Evolutionary conservation across 352 stramenopile species (phyloP).

Genomic region (Globisporangium parvum): DNA sequence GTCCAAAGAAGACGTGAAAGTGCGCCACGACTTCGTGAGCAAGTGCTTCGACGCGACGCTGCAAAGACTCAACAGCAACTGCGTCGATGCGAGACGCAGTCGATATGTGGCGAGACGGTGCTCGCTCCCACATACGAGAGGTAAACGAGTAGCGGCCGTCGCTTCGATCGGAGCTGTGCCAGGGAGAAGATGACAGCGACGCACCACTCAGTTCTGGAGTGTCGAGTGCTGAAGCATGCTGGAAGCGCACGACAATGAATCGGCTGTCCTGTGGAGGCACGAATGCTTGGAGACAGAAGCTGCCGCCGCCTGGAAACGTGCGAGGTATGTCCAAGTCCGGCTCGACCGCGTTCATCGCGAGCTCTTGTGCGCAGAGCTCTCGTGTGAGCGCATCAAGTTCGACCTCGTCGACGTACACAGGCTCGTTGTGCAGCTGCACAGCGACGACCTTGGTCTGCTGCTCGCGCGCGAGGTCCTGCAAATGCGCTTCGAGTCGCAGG

Average conservation of each 20-base stretch:
- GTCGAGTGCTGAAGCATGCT: background rate
- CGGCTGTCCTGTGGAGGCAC: background rate
- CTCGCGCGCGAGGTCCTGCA: slow-evolving; percentile 14
- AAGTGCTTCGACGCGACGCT: background rate
- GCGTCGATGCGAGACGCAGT: background rate
- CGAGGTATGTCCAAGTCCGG: slow-evolving; percentile 19
- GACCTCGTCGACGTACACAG: slow-evolving; percentile 14
- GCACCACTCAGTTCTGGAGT: too few species aligned
- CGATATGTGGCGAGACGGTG: background rate
- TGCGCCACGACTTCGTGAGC: slow-evolving; percentile 2
- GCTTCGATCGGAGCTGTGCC: too few species aligned
- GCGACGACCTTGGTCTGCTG: slow-evolving; percentile 12
- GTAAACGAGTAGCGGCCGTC: too few species aligned
- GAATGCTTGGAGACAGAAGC: slow-evolving; percentile 31
- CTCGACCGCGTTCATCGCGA: slow-evolving; percentile 17
- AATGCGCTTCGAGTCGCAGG: slow-evolving; percentile 26
- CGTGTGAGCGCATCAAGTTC: slow-evolving; percentile 20
- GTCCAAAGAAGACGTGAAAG: slow-evolving; percentile 12
- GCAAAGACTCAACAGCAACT: background rate
- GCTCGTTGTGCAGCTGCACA: slow-evolving; percentile 10
- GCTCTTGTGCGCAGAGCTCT: slow-evolving; percentile 22
- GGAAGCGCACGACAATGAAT: slow-evolving; percentile 7
- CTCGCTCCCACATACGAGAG: background rate
- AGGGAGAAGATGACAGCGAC: too few species aligned
- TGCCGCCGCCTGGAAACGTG: slow-evolving; percentile 1